Evolutionary conservation across 805 yeast genomes (phyloP), one percentile per base, ranked within the genome.

Genomic region (Lipomyces starkeyi): DNA sequence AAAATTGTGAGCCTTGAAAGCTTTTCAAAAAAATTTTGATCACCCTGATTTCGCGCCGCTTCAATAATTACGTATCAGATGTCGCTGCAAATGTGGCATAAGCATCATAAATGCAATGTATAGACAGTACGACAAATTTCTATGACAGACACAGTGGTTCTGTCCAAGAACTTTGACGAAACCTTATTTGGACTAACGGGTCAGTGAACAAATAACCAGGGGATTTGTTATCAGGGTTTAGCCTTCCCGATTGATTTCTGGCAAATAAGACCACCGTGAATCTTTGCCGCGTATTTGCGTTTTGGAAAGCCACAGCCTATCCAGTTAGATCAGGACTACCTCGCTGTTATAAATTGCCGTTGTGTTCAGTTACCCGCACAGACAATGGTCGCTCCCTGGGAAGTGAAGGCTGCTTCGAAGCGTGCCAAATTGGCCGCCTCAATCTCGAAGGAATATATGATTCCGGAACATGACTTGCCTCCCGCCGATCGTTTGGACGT

Each of bases 391-490:
- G 49, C 66, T 5, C 35, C 58, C 37, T 69, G 72, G 72, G 72
- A 68, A 61, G 63, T 64, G n/a, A 61, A 27, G 17, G 72, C 72
- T n/a, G 64, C 69, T 14, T 69, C 61, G 34, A 69, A 69, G 69
- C 71, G 72, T 35, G 72, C 66, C 22, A 60, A 62, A 35, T 53
- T 68, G 35, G 72, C 72, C 20, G 69, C 72, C 22, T n/a, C 69
- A 20, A 68, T 74, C 32, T 72, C 76, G 9, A 65, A 61, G 34
- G 66, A 71, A 27, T 72, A 68, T 58, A 49, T 61, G 25, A 62
- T 74, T 58, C 73, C 75, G 32, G 67, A 67, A 58, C 64, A 67
- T 13, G 61, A 67, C n/a, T 71, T 73, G 27, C 76, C 76, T 6
- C 64, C 70, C 8, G 61, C 66, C 20, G 35, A 64, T n/a, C 68